Base-by-base conservation (phyloP, 176 grass and related monocot genomes). In the Zoysia pacifica region DNA sequence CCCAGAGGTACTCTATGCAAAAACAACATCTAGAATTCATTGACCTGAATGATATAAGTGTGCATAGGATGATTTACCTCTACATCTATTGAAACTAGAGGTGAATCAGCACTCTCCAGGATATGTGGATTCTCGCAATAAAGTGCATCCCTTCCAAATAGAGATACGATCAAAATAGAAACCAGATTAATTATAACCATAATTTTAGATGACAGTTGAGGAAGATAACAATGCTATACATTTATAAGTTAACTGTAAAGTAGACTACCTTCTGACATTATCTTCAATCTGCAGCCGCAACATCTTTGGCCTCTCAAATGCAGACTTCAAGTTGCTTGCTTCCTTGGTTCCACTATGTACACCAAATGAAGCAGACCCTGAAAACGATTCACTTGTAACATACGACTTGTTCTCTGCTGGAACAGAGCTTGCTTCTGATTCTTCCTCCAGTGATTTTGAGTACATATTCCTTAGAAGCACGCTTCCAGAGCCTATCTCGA, bases 381-480 rank as follows among this genome's bases (percentile, higher is more conserved):
- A 89, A 79, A 86, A 91, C 16, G 86, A 79, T 74, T 91, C 89
- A 89, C 79, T 87, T 73, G 80, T 85, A 94, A 82, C 68, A 19
- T 72, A 74, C 48, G 81, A 87, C 79, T 83, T 89, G 80, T 94
- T 87, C 74, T 94, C 91, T 76, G 77, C 78, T 81, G 86, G 88
- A 88, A 95, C 50, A 47, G 94, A 97, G 75, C 90, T 97, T 86
- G 91, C 89, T 85, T 97, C 91, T 73, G 91, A 97, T 87, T 97
- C 95, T 84, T 90, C 89, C 78, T 97, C 94, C 45, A 80, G 71
- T 50, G 77, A 86, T 82, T 88, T 97, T 39, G 77, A 94, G 84
- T 90, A 90, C 18, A 89, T 80, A 55, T 87, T 83, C 73, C 83
- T 90, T 73, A 98, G 89, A 59, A 98, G 87, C 65, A 94, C 71